Percentiles rank a stretch among this genome's conserved stretches.
Evolutionary conservation across 2,329 filamentous ascomycete species (phyloP).

Genomic region (Apiospora rasikravindrae): DNA sequence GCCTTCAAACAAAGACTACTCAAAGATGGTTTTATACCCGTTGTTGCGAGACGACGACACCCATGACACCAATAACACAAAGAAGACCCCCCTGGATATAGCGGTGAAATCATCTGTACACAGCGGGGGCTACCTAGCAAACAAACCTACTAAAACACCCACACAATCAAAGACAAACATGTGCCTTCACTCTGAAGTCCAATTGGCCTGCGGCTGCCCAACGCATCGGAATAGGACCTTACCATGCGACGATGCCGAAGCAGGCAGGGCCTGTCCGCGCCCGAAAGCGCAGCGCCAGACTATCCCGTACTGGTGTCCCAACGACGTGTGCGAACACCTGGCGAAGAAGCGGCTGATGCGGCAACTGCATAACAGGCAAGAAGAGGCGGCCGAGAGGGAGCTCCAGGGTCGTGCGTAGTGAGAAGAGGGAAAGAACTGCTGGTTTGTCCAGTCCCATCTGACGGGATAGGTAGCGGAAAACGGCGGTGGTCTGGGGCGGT

Average conservation of each 20-base stretch:
- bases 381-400: not conserved
- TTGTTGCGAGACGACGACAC: not conserved
- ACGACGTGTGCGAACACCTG: not conserved
- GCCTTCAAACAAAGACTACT: not conserved
- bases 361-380: not conserved
- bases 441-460: not conserved
- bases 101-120: not conserved
- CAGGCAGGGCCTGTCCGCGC: not conserved
- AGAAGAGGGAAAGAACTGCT: not conserved
- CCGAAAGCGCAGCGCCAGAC: not conserved
- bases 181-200: not conserved
- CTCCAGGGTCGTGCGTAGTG: not conserved
- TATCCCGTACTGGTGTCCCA: not conserved
- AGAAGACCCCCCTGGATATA: not conserved
- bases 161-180: not conserved
- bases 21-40: not conserved
- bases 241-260: not conserved
- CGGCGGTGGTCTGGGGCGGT: not conserved
- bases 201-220: not conserved
- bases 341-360: conserved; percentile 3
- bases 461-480: not conserved
- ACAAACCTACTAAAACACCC: not conserved
- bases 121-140: not conserved
- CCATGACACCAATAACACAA: not conserved
- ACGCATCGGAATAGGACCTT: not conserved